A percentile compares a stretch with the other conserved stretches of the same genome.
These are phyloP conservation scores for Moniliophthora roreri DNA, from an alignment of 1,284 basidiomycete genomes.

Conservation along the genomic window DNA sequence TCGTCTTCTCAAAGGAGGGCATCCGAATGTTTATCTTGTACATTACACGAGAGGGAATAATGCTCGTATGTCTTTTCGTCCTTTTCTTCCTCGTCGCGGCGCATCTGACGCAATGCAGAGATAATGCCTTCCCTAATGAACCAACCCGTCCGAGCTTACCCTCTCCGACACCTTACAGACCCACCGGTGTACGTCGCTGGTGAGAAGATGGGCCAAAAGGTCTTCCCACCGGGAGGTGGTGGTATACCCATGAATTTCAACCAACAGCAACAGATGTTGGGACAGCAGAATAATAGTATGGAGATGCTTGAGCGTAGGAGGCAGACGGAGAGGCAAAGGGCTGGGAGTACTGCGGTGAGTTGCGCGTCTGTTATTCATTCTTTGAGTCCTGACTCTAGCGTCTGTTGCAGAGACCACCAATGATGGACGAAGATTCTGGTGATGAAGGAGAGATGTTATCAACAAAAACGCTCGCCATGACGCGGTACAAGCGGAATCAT, in stretches of 20 bases:
- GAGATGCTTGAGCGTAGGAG: slow-evolving; percentile 62
- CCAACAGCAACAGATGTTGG: slow-evolving; percentile 64
- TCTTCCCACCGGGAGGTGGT: slow-evolving; percentile 39
- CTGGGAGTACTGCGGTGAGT: slow-evolving; percentile 29
- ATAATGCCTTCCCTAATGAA: slow-evolving; percentile 54
- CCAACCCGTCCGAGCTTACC: slow-evolving; percentile 66
- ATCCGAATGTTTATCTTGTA: slow-evolving; percentile 65
- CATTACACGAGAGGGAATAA: slow-evolving; percentile 73
- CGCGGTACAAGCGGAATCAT: slow-evolving; percentile 75
- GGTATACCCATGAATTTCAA: slow-evolving; percentile 23
- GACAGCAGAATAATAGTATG: slow-evolving; percentile 69
- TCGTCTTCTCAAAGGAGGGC: slow-evolving; percentile 68
- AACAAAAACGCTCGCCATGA: slow-evolving; percentile 65
- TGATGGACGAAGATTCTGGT: slow-evolving; percentile 65
- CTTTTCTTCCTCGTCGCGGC: slow-evolving; percentile 15
- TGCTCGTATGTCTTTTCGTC: slow-evolving; percentile 27
- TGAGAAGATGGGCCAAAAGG: slow-evolving; percentile 67
- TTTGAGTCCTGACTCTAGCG: neutral
- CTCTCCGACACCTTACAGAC: slow-evolving; percentile 62
- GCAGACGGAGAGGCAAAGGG: slow-evolving; percentile 41
- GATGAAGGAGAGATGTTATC: slow-evolving; percentile 75
- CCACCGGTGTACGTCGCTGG: slow-evolving; percentile 66
- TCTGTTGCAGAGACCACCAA: slow-evolving; percentile 34
- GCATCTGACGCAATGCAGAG: slow-evolving; percentile 34
- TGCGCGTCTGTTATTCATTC: slow-evolving; percentile 10